Evolutionary conservation across 2,329 filamentous ascomycete species (phyloP).

Genomic region (Diplodia corticola): DNA sequence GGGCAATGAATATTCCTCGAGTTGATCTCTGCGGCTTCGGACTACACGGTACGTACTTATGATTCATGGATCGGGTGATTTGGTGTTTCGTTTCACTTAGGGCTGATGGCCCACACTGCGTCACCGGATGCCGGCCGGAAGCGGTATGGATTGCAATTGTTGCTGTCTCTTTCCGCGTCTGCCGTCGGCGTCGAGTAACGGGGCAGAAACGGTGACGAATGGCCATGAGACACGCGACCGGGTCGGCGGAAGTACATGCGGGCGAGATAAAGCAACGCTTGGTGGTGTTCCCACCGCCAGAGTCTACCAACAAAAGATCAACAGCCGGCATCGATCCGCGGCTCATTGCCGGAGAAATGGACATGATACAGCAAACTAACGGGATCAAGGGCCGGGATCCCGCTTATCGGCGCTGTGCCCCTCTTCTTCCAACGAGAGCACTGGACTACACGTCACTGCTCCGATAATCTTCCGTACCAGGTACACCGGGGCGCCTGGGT

Average conservation of each 20-base stretch:
- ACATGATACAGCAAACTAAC: too few species aligned
- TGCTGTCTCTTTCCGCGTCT: too few species aligned
- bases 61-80: too few species aligned
- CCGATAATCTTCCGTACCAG: not conserved
- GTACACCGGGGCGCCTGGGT: not conserved
- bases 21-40: too few species aligned
- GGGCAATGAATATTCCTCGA: too few species aligned
- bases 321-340: slow-evolving; percentile 9
- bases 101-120: not conserved
- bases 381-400: slow-evolving; percentile 2
- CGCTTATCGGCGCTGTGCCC: not conserved
- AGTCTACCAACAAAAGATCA: not conserved
- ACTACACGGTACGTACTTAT: too few species aligned
- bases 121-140: not conserved
- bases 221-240: not conserved
- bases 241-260: not conserved
- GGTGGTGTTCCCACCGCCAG: not conserved
- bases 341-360: slow-evolving; percentile 1
- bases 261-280: not conserved
- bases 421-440: not conserved
- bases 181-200: not conserved
- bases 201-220: not conserved
- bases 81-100: too few species aligned
- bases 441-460: not conserved
- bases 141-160: not conserved